These are phyloP conservation scores for Pyrenophora tritici-repentis DNA, from an alignment of 2,329 filamentous ascomycete genomes.

Conservation along the genomic window DNA sequence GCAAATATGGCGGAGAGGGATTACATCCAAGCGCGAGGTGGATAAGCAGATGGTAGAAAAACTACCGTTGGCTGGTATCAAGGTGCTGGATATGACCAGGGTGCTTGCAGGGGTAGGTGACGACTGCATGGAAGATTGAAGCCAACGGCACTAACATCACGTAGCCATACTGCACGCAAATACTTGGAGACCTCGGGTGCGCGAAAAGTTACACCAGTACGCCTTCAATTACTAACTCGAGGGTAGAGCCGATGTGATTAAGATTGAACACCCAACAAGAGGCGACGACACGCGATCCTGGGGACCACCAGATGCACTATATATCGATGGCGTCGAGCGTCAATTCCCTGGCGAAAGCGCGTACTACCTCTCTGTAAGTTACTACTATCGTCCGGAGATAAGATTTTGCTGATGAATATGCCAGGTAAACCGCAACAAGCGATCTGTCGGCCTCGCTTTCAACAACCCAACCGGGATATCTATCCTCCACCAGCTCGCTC, in stretches of 20 bases:
- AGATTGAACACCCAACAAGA: conserved; percentile 88
- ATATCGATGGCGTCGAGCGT: conserved; percentile 64
- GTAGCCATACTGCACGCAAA: conserved; percentile 96
- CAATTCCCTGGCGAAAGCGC: conserved; percentile 86
- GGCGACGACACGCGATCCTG: conserved; percentile 95
- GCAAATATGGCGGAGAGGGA: conserved; percentile 33
- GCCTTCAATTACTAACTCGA: conserved; percentile 13
- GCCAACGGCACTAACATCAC: conserved; percentile 21
- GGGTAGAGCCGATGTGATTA: conserved; percentile 87
- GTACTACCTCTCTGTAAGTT: conserved; percentile 81
- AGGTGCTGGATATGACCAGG: conserved; percentile 93
- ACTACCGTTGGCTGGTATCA: conserved; percentile 78
- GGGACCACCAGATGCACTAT: conserved; percentile 90
- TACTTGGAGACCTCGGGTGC: conserved; percentile 92
- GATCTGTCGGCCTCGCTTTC: conserved; percentile 88
- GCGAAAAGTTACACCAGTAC: conserved; percentile 4
- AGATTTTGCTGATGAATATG: neutral
- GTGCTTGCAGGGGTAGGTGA: conserved; percentile 68
- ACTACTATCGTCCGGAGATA: too few species aligned
- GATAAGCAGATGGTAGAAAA: conserved; percentile 50
- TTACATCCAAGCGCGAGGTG: conserved; percentile 48
- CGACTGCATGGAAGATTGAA: conserved; percentile 6
- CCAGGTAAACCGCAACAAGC: conserved; percentile 95
- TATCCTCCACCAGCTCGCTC: conserved; percentile 81
- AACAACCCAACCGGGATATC: conserved; percentile 79